These are phyloP conservation scores for Stemphylium beticola DNA, from an alignment of 2,329 filamentous ascomycete genomes.

Conservation along the genomic window DNA sequence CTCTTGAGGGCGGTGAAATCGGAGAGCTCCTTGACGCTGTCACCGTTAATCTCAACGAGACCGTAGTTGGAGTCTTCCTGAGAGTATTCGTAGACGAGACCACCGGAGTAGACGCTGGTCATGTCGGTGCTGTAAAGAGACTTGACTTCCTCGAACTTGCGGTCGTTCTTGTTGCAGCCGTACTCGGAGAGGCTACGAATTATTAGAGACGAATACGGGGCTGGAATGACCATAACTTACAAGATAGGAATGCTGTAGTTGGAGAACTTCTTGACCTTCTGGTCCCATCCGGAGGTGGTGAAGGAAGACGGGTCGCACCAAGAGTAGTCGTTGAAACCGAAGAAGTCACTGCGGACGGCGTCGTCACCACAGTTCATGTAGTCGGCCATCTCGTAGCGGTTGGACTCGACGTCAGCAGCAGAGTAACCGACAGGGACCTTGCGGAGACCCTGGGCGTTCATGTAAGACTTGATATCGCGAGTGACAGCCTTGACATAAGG, in stretches of 20 bases:
- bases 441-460: constrained; percentile 72
- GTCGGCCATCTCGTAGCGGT: constrained; percentile 82
- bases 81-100: constrained; percentile 94
- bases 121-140: constrained; percentile 84
- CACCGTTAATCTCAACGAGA: constrained; percentile 70
- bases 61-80: constrained; percentile 72
- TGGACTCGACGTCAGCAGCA: constrained; percentile 82
- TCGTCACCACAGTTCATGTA: constrained; percentile 95
- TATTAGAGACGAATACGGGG: constrained; percentile 3
- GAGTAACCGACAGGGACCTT: constrained; percentile 80
- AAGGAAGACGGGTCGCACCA: constrained; percentile 79
- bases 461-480: constrained; percentile 81
- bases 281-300: constrained; percentile 76
- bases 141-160: constrained; percentile 79
- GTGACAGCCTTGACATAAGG: constrained; percentile 76
- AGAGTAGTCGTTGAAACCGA: constrained; percentile 88
- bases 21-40: constrained; percentile 60
- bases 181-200: constrained; percentile 78
- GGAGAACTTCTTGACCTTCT: constrained; percentile 86
- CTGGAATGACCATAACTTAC: constrained; percentile 34
- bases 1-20: constrained; percentile 68
- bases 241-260: constrained; percentile 90
- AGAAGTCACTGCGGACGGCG: constrained; percentile 85
- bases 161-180: constrained; percentile 83
- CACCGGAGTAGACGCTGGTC: constrained; percentile 90